Base-by-base conservation (phyloP, 2,329 filamentous ascomycete genomes). In the Trichoderma semiorbis region DNA sequence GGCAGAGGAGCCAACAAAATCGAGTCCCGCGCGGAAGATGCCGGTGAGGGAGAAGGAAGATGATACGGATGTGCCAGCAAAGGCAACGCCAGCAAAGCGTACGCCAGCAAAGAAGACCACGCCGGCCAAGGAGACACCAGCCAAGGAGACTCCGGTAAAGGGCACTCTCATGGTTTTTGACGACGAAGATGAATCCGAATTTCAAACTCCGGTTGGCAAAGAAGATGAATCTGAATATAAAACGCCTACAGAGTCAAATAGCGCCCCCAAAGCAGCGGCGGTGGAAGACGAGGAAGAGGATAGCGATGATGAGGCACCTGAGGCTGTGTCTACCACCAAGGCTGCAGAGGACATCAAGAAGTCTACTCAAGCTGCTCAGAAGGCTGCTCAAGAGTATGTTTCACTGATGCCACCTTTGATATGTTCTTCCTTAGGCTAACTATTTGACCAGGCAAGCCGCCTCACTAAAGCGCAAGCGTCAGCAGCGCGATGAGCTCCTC, bases 241-340 rank as follows among this genome's bases (percentile, higher is more conserved):
- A 6, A 53, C 50, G 3, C 32, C 32, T 4, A 8, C 39, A 18
- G 64, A 58, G 14, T 43, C 64, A 18, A 26, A 21, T 61, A 39
- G n/a, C 30, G 24, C 60, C 39, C 21, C 75, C 4, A 43, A 66
- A 2, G 73, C 77, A 69, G 55, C 75, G 11, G 77, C 78, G 18
- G 75, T 78, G 5, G 80, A 82, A 3, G 80, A 81, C 1, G 81
- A 83, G 4, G 24, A 63, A 8, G 79, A 81, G 4, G 82, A 82
- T 12, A 84, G 84, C 55, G 86, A 87, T 57, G 87, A 89, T 67
- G 87, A 86, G 62, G 87, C 87, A 0, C 88, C 88, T 10, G 88
- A 90, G 78, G 87, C 86, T 3, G 84, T 90, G n/a, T 89, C 88
- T 0, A 87, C 86, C 1, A 78, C 80, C 14, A 82, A 82, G 62